A percentile compares a stretch with the other conserved stretches of the same genome.
phyloP scores from a whole-genome alignment of 371 early-diverging fungal genomes.

The Syncephalastrum monosporum region DNA sequence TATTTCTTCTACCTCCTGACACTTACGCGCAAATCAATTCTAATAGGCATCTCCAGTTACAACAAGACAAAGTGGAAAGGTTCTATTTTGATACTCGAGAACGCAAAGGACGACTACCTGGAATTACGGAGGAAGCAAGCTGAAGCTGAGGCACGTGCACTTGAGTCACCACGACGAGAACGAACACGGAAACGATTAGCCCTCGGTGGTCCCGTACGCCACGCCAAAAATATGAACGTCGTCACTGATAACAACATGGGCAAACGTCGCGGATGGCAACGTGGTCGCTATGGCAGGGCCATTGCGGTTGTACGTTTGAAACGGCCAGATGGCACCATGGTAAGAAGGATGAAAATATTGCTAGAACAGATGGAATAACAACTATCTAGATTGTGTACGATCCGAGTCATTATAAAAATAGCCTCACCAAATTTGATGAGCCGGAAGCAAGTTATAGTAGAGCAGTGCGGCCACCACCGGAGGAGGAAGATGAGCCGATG shows the following conservation, averaged over 20 bases:
- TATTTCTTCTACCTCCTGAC: too few relatives aligned
- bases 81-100: constrained; percentile 68
- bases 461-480: too few relatives aligned
- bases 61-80: constrained; percentile 92
- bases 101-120: constrained; percentile 74
- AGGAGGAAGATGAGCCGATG: too few relatives aligned
- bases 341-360: constrained; percentile 8
- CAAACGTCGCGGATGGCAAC: constrained; percentile 69
- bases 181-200: constrained; percentile 7
- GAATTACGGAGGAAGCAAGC: constrained; percentile 37
- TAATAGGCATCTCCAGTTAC: constrained; percentile 55
- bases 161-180: not conserved
- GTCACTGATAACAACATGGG: constrained; percentile 73
- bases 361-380: not conserved
- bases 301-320: constrained; percentile 69
- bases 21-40: too few relatives aligned
- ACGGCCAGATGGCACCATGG: constrained; percentile 49
- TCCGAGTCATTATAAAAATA: constrained; percentile 72
- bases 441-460: too few relatives aligned
- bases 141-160: too few relatives aligned
- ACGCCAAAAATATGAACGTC: constrained; percentile 67
- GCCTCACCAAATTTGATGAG: constrained; percentile 56
- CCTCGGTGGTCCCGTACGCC: constrained; percentile 32
- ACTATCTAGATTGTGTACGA: constrained; percentile 60
- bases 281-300: constrained; percentile 76